Evolutionary conservation across 768 basidiomycete species (phyloP), one percentile per base, ranked within the genome.

Genomic region (Rhodosporidiobolus odoratus): DNA sequence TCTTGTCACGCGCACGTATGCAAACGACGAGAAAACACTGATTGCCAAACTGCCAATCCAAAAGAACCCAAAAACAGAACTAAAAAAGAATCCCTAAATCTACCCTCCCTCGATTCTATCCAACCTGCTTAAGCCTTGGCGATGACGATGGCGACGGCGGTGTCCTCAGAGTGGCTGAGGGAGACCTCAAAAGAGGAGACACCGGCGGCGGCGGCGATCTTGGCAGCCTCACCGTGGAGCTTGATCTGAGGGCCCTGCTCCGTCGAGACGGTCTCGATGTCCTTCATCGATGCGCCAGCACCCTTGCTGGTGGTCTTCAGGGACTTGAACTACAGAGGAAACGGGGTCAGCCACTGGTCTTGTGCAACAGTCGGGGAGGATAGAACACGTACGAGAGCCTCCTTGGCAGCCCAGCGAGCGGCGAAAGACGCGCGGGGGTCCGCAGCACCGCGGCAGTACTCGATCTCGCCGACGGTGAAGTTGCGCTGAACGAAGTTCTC

Each of bases 371-470:
- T 12, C 12, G 12, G 43, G 43, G 21, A 12, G 43, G 21, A 43
- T 12, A 43, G 21, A 43, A 43, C 43, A 21, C 43, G 43, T 21
- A 21, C 21, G 63, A 89, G 87, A 4, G 94, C 95, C 80, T 98
- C 96, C 81, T 98, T 99, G 61, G 92, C 95, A 37, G 86, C 90
- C 95, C 96, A 99, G 65, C 94, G 89, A 43, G 90, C 94, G 30
- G 96, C 95, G 78, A 96, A 93, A 3, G 95, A 97, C 13, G 96
- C 89, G 2, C 85, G 80, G 25, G 91, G 87, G 58, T 90, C 90
- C 4, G 95, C 88, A 77, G 97, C 92, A n/a, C 85, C 76, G 60
- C 82, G 83, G 81, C 94, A 97, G 83, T 98, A 97, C 17, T 84
- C 81, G 75, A 88, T 85, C 81, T 99, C 96, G 32, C 84, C 86